Evolutionary conservation across 495 filamentous ascomycete genomes (phyloP).

Genomic region (Lasiosphaeria ovina): DNA sequence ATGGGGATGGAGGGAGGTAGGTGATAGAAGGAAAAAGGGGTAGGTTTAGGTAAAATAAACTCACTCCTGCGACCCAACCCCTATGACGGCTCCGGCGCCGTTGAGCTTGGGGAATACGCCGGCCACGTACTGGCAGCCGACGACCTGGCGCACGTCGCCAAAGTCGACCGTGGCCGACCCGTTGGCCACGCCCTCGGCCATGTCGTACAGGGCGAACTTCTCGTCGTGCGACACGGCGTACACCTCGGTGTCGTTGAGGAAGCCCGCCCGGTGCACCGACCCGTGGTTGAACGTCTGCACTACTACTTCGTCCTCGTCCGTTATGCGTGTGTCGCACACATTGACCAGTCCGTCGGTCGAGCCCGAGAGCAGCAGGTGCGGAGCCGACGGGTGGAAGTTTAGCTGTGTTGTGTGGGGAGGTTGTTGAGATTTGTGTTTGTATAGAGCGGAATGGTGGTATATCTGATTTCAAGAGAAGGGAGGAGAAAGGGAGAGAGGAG

Average conservation of each 20-base stretch:
- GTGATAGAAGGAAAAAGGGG: background rate
- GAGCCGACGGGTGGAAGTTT: constrained; percentile 64
- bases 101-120: constrained; percentile 59
- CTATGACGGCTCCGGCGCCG: constrained; percentile 59
- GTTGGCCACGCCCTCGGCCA: constrained; percentile 53
- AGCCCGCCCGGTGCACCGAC: constrained; percentile 83
- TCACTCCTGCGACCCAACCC: constrained; percentile 60
- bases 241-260: constrained; percentile 65
- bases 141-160: constrained; percentile 68
- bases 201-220: constrained; percentile 70
- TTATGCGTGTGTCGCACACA: constrained; percentile 70
- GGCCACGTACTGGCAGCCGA: constrained; percentile 81
- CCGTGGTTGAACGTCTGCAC: constrained; percentile 85
- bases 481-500: too few relatives aligned
- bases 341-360: constrained; percentile 92
- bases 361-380: constrained; percentile 71
- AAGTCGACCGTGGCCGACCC: constrained; percentile 59
- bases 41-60: constrained; percentile 22
- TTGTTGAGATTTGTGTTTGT: background rate
- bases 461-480: too few relatives aligned
- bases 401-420: constrained; percentile 44
- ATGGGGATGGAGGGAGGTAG: constrained; percentile 3
- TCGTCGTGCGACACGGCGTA: constrained; percentile 81
- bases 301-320: constrained; percentile 83
- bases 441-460: too few relatives aligned